These are phyloP conservation scores for Nigrospora sphaerica DNA, from an alignment of 2,329 filamentous ascomycete species.

Conservation along the genomic window DNA sequence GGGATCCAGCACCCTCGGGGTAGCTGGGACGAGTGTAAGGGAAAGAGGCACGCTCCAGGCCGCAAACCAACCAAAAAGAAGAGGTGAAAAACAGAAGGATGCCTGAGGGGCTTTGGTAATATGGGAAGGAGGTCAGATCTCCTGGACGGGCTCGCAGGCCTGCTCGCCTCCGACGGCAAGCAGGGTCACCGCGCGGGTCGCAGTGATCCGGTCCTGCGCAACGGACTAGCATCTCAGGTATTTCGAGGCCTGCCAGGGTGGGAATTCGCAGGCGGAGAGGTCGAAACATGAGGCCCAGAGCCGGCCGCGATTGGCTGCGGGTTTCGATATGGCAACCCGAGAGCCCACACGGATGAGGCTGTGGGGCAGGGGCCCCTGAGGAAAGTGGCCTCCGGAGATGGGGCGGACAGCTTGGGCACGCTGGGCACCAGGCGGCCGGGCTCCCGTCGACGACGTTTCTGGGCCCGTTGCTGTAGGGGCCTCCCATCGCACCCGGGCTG, in stretches of 20 bases:
- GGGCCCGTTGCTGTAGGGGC: too few species aligned
- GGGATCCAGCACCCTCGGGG: constrained; percentile 14
- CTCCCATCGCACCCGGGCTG: too few species aligned
- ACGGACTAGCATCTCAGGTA: constrained; percentile 18
- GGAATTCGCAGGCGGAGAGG: constrained; percentile 6
- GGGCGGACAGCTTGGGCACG: too few species aligned
- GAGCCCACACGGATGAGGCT: too few species aligned
- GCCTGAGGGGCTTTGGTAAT: constrained; percentile 18
- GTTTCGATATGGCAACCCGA: neutral
- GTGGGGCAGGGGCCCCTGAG: too few species aligned
- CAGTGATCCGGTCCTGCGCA: constrained; percentile 20
- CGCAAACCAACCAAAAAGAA: constrained; percentile 22
- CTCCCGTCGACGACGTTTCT: too few species aligned
- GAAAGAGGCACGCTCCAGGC: constrained; percentile 22
- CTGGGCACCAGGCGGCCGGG: too few species aligned
- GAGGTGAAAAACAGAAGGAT: constrained; percentile 16
- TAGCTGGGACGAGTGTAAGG: constrained; percentile 17
- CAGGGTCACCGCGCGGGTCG: constrained; percentile 22
- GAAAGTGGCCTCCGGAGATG: too few species aligned
- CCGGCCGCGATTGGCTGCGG: constrained; percentile 11
- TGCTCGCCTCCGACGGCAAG: constrained; percentile 4
- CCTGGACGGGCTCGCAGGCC: constrained; percentile 6
- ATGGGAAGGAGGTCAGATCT: constrained; percentile 12
- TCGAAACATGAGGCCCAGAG: constrained; percentile 2
- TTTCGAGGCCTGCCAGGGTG: constrained; percentile 14